Conservation (phyloP, 345 rosid genomes). For the thale cress (Arabidopsis thaliana) region TAIR10.1 NC_003076.8:6895501-6896000, state of each 20-base stretch:
- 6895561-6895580: conserved; percentile 38
- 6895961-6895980: conserved; percentile 63
- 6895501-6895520: not conserved
- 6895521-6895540: conserved; percentile 47
- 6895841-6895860: conserved; percentile 66
- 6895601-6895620: conserved; percentile 53
- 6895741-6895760: conserved; percentile 57
- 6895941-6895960: conserved; percentile 61
- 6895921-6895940: not conserved
- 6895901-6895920: conserved; percentile 12
- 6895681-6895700: conserved; percentile 60
- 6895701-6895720: conserved; percentile 61
- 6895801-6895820: conserved; percentile 53
- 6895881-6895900: not conserved
- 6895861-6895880: not conserved
- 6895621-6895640: conserved; percentile 58
- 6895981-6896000: conserved; percentile 58
- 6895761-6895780: conserved; percentile 61
- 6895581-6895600: conserved; percentile 62
- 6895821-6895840: conserved; percentile 55
- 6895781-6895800: conserved; percentile 58
- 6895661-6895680: conserved; percentile 69
- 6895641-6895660: conserved; percentile 44
- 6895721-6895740: conserved; percentile 69
- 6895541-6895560: conserved; percentile 46